These are phyloP conservation scores for Laburnicola sp. DNA, from an alignment of 2,329 filamentous ascomycete species.

Conservation along the genomic window DNA sequence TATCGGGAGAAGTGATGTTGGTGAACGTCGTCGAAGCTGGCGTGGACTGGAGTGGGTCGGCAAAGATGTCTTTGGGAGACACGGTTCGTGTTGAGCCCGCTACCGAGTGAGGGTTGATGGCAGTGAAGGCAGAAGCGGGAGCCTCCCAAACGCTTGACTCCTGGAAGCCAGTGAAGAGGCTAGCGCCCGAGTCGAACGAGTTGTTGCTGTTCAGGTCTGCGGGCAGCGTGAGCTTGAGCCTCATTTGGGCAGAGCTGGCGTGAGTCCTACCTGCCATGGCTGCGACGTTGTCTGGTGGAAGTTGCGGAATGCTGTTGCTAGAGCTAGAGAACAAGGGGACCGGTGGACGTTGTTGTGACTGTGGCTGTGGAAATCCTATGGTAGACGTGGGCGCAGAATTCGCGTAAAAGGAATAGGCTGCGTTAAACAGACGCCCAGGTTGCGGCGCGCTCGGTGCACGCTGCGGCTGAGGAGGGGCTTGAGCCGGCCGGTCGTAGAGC, in stretches of 20 bases:
- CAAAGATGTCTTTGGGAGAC: conserved; percentile 80
- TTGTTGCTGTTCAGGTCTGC: conserved; percentile 45
- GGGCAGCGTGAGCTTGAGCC: conserved; percentile 34
- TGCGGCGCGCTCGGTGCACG: conserved; percentile 58
- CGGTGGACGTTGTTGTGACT: conserved; percentile 63
- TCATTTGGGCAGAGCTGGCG: conserved; percentile 10
- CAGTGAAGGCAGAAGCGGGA: conserved; percentile 45
- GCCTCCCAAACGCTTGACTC: conserved; percentile 34
- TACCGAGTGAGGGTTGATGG: conserved; percentile 49
- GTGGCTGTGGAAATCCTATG: conserved; percentile 59
- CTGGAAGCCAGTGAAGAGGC: conserved; percentile 51
- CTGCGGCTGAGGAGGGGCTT: conserved; percentile 48
- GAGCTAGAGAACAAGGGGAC: conserved; percentile 70
- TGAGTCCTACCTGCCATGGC: conserved; percentile 46
- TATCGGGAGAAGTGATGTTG: conserved; percentile 77
- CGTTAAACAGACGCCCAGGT: conserved; percentile 62
- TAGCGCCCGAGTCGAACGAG: conserved; percentile 52
- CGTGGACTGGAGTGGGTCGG: conserved; percentile 70
- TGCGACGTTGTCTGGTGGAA: conserved; percentile 28
- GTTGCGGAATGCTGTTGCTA: conserved; percentile 57
- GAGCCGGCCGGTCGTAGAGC: conserved; percentile 65
- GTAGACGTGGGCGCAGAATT: conserved; percentile 66
- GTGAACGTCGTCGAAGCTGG: conserved; percentile 83
- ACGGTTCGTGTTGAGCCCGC: conserved; percentile 61
- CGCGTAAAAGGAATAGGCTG: conserved; percentile 66